Evolutionary conservation across 2,329 filamentous ascomycete genomes (phyloP).

Genomic region (Aspergillus sp.): DNA sequence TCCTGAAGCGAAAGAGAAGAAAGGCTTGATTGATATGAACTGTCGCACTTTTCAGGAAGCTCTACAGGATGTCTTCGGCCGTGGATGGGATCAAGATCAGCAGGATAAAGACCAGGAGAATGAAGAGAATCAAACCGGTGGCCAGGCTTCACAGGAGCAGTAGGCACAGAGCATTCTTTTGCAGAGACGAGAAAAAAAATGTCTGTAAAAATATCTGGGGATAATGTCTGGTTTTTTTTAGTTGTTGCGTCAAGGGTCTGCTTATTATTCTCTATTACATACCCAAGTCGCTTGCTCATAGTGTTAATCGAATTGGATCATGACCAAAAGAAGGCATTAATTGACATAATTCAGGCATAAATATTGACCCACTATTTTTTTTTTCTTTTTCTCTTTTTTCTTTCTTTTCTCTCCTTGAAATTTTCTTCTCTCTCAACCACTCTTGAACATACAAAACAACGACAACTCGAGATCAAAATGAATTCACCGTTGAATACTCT

Average conservation of each 20-base stretch:
- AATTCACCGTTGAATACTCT: neutral
- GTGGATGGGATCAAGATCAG: slow-evolving; percentile 36
- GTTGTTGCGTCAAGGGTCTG: no score
- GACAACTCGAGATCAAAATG: neutral
- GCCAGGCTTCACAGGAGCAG: neutral
- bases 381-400: neutral
- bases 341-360: neutral
- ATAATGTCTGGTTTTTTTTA: neutral
- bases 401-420: neutral
- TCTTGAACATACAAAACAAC: neutral
- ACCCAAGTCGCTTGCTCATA: neutral
- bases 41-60: slow-evolving; percentile 56
- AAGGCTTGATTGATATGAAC: slow-evolving; percentile 59
- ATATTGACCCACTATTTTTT: slow-evolving; percentile 1
- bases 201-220: neutral
- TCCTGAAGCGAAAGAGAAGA: slow-evolving; percentile 56
- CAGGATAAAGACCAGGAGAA: slow-evolving; percentile 14
- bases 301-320: neutral
- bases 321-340: slow-evolving; percentile 4
- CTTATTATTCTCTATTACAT: neutral
- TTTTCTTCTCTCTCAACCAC: neutral
- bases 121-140: neutral
- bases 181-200: no score
- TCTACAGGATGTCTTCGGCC: slow-evolving; percentile 53
- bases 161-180: neutral